Percentiles rank a stretch among this genome's conserved stretches.
Evolutionary conservation across 2,329 filamentous ascomycete species (phyloP).

Genomic region (Drechslerella coelobrocha): DNA sequence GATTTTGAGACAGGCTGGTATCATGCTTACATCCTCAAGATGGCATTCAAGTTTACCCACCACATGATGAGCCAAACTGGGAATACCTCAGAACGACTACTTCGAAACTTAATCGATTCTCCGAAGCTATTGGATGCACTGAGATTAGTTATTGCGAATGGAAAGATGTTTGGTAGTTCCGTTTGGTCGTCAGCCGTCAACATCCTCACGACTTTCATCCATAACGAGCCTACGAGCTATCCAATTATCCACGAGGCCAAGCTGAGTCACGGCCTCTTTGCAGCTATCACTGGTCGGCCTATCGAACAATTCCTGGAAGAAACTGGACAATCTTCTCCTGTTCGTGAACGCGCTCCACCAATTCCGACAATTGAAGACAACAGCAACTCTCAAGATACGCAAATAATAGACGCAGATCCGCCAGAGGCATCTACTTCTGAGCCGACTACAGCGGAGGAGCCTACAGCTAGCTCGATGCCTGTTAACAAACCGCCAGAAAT

Average conservation of each 20-base stretch:
- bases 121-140: constrained; percentile 81
- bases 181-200: constrained; percentile 95
- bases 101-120: constrained; percentile 94
- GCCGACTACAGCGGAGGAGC: constrained; percentile 7
- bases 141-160: constrained; percentile 80
- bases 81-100: constrained; percentile 84
- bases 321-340: constrained; percentile 18
- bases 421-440: constrained; percentile 29
- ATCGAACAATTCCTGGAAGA: constrained; percentile 43
- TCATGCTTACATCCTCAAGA: constrained; percentile 67
- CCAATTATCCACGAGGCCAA: constrained; percentile 93
- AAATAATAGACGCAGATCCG: constrained; percentile 46
- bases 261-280: constrained; percentile 82
- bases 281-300: constrained; percentile 71
- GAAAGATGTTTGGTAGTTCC: constrained; percentile 81
- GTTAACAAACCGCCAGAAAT: constrained; percentile 29
- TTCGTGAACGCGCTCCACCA: constrained; percentile 32
- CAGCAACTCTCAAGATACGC: constrained; percentile 41
- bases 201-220: constrained; percentile 93
- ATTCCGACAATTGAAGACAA: constrained; percentile 25
- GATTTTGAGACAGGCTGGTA: constrained; percentile 78
- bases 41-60: constrained; percentile 93
- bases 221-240: constrained; percentile 98
- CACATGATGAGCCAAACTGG: constrained; percentile 87
- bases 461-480: constrained; percentile 1